Percentiles rank a stretch among this genome's conserved stretches.
These are phyloP conservation scores for Pistacia atlantica DNA, from an alignment of 345 rosid genomes.

Conservation along the genomic window DNA sequence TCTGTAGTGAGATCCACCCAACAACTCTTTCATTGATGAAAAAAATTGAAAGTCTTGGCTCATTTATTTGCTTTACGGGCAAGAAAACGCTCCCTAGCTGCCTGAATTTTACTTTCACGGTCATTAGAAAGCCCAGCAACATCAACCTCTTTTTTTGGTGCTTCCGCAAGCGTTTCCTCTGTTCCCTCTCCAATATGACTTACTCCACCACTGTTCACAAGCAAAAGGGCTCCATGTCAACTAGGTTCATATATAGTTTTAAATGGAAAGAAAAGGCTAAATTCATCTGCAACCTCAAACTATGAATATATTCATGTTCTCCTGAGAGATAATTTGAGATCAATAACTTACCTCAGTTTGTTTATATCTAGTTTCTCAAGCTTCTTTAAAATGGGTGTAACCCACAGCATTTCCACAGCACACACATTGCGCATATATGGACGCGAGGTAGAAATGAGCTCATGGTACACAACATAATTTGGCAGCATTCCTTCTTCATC, in stretches of 20 bases:
- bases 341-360: slow-evolving; percentile 67
- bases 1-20: background rate
- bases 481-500: slow-evolving; percentile 78
- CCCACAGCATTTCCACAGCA: slow-evolving; percentile 74
- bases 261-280: background rate
- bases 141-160: slow-evolving; percentile 28
- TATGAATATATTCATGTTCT: background rate
- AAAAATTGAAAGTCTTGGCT: background rate
- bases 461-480: slow-evolving; percentile 78
- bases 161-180: slow-evolving; percentile 37
- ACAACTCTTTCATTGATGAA: background rate
- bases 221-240: slow-evolving; percentile 8
- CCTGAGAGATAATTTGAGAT: background rate
- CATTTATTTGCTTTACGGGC: slow-evolving; percentile 75
- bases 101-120: slow-evolving; percentile 59
- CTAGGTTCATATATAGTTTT: background rate
- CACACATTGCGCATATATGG: slow-evolving; percentile 87
- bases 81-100: slow-evolving; percentile 90
- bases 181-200: slow-evolving; percentile 30
- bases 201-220: slow-evolving; percentile 62
- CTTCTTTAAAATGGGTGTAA: slow-evolving; percentile 62
- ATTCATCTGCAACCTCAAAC: background rate
- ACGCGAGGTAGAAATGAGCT: slow-evolving; percentile 77
- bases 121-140: slow-evolving; percentile 37
- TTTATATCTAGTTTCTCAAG: slow-evolving; percentile 62